Conservation (phyloP, 2,329 filamentous ascomycete species). For the Epichloe coenophiala region DNA sequence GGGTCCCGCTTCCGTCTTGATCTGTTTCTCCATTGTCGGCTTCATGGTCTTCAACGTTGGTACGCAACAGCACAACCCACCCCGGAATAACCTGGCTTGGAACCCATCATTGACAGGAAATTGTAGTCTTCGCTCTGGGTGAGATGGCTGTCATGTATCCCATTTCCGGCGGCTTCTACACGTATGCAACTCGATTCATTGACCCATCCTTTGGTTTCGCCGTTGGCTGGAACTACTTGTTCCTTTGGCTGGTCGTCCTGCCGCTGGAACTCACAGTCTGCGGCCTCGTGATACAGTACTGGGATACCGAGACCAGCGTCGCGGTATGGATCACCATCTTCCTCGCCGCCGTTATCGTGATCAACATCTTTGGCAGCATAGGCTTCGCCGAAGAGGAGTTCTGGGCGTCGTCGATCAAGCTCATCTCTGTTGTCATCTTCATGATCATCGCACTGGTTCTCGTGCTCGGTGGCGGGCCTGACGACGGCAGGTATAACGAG, state of each 20-base stretch:
- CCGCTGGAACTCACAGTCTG: constrained; percentile 38
- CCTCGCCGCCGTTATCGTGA: constrained; percentile 30
- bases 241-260: constrained; percentile 37
- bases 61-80: constrained; percentile 10
- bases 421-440: constrained; percentile 43
- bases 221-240: constrained; percentile 32
- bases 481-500: constrained; percentile 23
- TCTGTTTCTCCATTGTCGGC: constrained; percentile 42
- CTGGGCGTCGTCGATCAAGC: constrained; percentile 39
- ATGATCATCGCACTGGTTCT: constrained; percentile 47
- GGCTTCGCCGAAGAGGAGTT: constrained; percentile 45
- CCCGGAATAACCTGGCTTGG: neutral
- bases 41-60: constrained; percentile 33
- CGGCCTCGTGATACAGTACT: constrained; percentile 37
- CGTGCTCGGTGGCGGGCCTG: constrained; percentile 43
- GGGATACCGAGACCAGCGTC: constrained; percentile 31
- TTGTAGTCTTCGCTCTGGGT: constrained; percentile 41
- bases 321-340: constrained; percentile 42
- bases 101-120: neutral
- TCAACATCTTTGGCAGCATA: constrained; percentile 42
- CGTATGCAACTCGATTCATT: constrained; percentile 47
- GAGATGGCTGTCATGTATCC: constrained; percentile 50
- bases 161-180: constrained; percentile 50
- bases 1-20: constrained; percentile 29
- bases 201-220: constrained; percentile 47